These are phyloP conservation scores for Dendrothele bispora DNA, from an alignment of 768 basidiomycete genomes.

Conservation along the genomic window DNA sequence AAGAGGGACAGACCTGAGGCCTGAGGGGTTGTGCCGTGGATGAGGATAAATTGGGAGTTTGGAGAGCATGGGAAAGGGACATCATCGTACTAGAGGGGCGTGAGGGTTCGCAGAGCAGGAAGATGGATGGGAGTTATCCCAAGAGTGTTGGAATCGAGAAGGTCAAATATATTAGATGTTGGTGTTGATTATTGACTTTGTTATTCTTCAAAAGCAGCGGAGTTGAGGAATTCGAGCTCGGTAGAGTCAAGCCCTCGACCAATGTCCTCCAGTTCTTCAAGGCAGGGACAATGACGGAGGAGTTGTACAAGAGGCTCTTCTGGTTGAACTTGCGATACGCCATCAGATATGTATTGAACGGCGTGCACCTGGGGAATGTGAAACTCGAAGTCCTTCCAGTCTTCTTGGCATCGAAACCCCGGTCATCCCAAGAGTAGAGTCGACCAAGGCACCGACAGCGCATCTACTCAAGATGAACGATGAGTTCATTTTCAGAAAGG, in stretches of 20 bases:
- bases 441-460: slow-evolving; percentile 49
- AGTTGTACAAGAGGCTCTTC: slow-evolving; percentile 61
- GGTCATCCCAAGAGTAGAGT: too few relatives aligned
- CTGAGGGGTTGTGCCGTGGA: slow-evolving; percentile 58
- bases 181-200: not conserved
- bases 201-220: not conserved
- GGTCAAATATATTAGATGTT: too few relatives aligned
- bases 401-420: slow-evolving; percentile 47
- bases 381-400: slow-evolving; percentile 58
- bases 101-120: too few relatives aligned
- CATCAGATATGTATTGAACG: too few relatives aligned
- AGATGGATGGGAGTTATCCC: slow-evolving; percentile 43
- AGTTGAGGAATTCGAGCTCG: slow-evolving; percentile 53
- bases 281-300: slow-evolving; percentile 50
- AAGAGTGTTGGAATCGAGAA: too few relatives aligned
- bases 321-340: slow-evolving; percentile 27
- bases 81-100: too few relatives aligned
- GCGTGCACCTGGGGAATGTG: too few relatives aligned
- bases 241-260: slow-evolving; percentile 57
- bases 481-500: slow-evolving; percentile 53
- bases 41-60: slow-evolving; percentile 54
- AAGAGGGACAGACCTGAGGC: slow-evolving; percentile 65
- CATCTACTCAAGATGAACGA: slow-evolving; percentile 62
- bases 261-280: slow-evolving; percentile 64
- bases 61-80: slow-evolving; percentile 58